phyloP scores from a whole-genome alignment of 768 basidiomycete genomes.

The Collybia sordida region DNA sequence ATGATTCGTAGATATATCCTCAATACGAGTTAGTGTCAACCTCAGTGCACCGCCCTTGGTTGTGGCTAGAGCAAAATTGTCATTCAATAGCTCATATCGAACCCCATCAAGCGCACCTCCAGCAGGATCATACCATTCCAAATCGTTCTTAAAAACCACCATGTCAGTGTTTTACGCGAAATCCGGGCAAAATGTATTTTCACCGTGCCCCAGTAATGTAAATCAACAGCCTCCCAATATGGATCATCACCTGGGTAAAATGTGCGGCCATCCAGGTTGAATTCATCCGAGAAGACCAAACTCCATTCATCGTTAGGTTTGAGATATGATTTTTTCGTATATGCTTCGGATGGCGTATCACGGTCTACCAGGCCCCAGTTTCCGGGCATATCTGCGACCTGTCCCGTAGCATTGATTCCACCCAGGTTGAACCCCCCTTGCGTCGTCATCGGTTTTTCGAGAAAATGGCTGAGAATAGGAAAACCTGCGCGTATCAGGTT shows the following conservation, averaged over 20 bases:
- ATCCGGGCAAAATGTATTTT: slow-evolving; percentile 20
- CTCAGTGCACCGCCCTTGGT: slow-evolving; percentile 71
- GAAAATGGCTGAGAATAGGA: slow-evolving; percentile 49
- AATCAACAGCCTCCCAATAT: slow-evolving; percentile 57
- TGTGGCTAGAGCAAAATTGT: slow-evolving; percentile 36
- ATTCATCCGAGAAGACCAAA: slow-evolving; percentile 83
- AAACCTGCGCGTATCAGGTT: slow-evolving; percentile 32
- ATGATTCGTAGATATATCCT: slow-evolving; percentile 48
- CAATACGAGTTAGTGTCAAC: slow-evolving; percentile 59
- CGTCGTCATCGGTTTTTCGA: slow-evolving; percentile 37
- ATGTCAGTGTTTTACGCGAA: neutral
- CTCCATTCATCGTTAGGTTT: slow-evolving; percentile 49
- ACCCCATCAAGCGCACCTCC: slow-evolving; percentile 25
- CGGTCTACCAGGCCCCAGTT: slow-evolving; percentile 72
- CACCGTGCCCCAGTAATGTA: slow-evolving; percentile 69
- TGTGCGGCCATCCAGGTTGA: slow-evolving; percentile 67
- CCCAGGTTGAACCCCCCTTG: slow-evolving; percentile 72
- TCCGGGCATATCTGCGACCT: slow-evolving; percentile 58
- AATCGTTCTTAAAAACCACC: slow-evolving; percentile 39
- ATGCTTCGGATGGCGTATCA: slow-evolving; percentile 65
- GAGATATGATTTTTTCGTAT: slow-evolving; percentile 52
- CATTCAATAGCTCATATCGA: neutral
- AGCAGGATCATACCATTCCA: slow-evolving; percentile 80
- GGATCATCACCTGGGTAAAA: slow-evolving; percentile 74
- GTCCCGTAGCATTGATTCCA: slow-evolving; percentile 73